A percentile compares a stretch with the other conserved stretches of the same genome.
phyloP scores from a whole-genome alignment of 2,329 filamentous ascomycete species.

The Fusarium anguioides region DNA sequence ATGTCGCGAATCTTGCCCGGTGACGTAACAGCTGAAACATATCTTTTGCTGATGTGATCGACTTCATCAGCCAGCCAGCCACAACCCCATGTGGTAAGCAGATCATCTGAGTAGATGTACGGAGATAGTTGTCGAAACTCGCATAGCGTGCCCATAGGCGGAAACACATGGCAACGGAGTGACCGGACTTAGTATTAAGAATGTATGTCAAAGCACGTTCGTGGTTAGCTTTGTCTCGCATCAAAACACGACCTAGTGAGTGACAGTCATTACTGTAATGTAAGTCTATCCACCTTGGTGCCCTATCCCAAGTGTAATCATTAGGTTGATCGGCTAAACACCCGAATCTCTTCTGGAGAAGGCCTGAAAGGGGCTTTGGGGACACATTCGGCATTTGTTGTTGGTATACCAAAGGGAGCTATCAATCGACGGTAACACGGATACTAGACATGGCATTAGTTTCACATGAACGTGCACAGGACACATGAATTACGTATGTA shows the following conservation, averaged over 20 bases:
- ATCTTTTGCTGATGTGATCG: not conserved
- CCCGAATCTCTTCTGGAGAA: not conserved
- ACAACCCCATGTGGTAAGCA: not conserved
- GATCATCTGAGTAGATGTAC: not conserved
- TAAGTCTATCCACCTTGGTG: not conserved
- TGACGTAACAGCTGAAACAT: conserved; percentile 7
- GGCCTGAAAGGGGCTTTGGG: not conserved
- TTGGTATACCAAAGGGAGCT: not conserved
- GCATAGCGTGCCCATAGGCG: conserved; percentile 4
- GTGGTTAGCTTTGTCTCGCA: conserved; percentile 34
- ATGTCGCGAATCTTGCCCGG: not conserved
- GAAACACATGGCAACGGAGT: conserved; percentile 1
- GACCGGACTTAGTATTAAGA: conserved; percentile 1
- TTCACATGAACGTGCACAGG: conserved; percentile 20
- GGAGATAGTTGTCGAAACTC: not conserved
- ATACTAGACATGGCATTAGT: conserved; percentile 24
- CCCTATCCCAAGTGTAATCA: not conserved
- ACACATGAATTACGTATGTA: conserved; percentile 29
- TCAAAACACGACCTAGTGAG: conserved; percentile 22
- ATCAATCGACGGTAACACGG: conserved; percentile 2
- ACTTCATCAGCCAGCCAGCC: not conserved
- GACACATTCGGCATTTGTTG: conserved; percentile 21
- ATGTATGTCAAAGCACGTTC: conserved; percentile 2
- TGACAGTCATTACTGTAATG: not conserved
- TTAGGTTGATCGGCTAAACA: not conserved